A percentile compares a stretch with the other conserved stretches of the same genome.
Evolutionary conservation across 192 early-diverging fungal genomes (phyloP).

Genomic region (Dimargaris cristalligena): DNA sequence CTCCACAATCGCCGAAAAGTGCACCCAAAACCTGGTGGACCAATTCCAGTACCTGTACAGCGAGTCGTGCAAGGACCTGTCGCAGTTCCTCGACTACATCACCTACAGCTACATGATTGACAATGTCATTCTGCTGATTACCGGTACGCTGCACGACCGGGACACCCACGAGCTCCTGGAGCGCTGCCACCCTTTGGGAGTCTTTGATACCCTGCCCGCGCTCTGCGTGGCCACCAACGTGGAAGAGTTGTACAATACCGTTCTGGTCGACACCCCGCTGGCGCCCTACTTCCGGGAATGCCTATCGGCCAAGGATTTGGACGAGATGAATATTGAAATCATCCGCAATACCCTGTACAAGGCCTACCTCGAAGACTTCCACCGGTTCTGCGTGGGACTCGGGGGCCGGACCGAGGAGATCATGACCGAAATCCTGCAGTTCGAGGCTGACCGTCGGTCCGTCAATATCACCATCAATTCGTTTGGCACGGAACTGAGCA

Average conservation of each 20-base stretch:
- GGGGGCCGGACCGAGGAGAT: constrained; percentile 77
- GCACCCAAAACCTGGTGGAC: constrained; percentile 71
- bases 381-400: constrained; percentile 64
- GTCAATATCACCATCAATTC: constrained; percentile 99
- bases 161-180: constrained; percentile 95
- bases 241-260: constrained; percentile 86
- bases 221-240: constrained; percentile 95
- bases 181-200: constrained; percentile 91
- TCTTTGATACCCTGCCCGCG: constrained; percentile 96
- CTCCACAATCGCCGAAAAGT: constrained; percentile 76
- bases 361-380: constrained; percentile 97
- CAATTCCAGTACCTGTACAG: constrained; percentile 87
- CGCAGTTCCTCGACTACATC: constrained; percentile 91
- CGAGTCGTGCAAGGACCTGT: constrained; percentile 65
- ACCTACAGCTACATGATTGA: constrained; percentile 99
- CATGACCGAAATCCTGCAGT: constrained; percentile 86
- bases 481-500: constrained; percentile 89
- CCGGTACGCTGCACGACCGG: constrained; percentile 92
- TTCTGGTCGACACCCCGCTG: constrained; percentile 92
- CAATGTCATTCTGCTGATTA: constrained; percentile 95
- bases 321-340: constrained; percentile 99
- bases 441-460: constrained; percentile 95
- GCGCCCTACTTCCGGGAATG: constrained; percentile 97
- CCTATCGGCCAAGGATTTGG: constrained; percentile 87
- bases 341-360: constrained; percentile 98